A percentile compares a stretch with the other conserved stretches of the same genome.
Evolutionary conservation across 305 asterid genomes (phyloP).

Genomic region (Lippia alba): DNA sequence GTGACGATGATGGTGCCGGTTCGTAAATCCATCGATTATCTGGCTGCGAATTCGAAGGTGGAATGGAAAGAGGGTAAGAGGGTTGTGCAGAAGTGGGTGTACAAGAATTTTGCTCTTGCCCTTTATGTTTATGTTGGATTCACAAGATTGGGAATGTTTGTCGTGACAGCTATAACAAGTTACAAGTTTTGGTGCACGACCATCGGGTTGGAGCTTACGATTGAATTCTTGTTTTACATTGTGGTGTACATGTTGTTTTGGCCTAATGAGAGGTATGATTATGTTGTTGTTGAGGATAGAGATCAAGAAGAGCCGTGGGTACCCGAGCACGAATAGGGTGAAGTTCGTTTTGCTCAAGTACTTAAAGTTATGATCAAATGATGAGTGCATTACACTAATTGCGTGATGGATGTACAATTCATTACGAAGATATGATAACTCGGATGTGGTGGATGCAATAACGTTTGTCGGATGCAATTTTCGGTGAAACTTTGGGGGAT

Average conservation of each 20-base stretch:
- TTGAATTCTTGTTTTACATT: slow-evolving; percentile 38
- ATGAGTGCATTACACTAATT: background rate
- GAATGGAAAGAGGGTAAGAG: slow-evolving; percentile 46
- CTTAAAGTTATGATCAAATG: too few relatives aligned
- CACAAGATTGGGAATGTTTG: slow-evolving; percentile 43
- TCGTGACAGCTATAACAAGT: slow-evolving; percentile 33
- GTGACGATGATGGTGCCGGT: slow-evolving; percentile 40
- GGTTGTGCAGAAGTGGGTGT: slow-evolving; percentile 31
- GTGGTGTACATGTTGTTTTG: slow-evolving; percentile 43
- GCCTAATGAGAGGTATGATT: slow-evolving; percentile 49
- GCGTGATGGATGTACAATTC: background rate
- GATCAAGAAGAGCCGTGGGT: slow-evolving; percentile 27
- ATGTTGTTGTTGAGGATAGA: slow-evolving; percentile 39
- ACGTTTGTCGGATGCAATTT: too few relatives aligned
- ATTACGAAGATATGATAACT: too few relatives aligned
- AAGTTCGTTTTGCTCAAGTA: too few relatives aligned
- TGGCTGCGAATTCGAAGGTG: slow-evolving; percentile 17
- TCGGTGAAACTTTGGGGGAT: too few relatives aligned
- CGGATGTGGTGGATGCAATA: too few relatives aligned
- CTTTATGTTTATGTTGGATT: slow-evolving; percentile 39
- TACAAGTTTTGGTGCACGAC: slow-evolving; percentile 42
- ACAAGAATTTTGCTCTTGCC: slow-evolving; percentile 31
- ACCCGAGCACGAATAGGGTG: too few relatives aligned
- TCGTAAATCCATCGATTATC: slow-evolving; percentile 30
- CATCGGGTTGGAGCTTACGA: slow-evolving; percentile 40